Percentiles rank a stretch among this genome's conserved stretches.
phyloP scores from a whole-genome alignment of 495 filamentous ascomycete species.

The Trichoderma erinaceum region DNA sequence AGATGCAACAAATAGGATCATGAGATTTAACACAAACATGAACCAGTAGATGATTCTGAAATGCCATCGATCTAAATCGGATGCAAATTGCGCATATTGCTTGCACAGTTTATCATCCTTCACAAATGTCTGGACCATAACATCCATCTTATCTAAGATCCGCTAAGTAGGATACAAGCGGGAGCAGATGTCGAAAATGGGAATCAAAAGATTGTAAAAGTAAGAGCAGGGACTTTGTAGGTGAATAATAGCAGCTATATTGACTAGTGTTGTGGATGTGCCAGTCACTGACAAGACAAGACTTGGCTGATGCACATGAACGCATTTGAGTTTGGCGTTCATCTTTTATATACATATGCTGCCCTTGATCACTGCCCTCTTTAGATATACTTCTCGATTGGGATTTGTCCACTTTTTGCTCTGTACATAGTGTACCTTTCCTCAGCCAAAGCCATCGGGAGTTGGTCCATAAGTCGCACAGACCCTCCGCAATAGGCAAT shows the following conservation, averaged over 20 bases:
- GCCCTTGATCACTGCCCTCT: background rate
- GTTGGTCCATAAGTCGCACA: background rate
- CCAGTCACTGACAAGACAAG: background rate
- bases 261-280: background rate
- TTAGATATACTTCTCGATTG: background rate
- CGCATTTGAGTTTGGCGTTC: background rate
- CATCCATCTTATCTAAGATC: background rate
- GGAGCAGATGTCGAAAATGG: too few relatives aligned
- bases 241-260: background rate
- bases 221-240: too few relatives aligned
- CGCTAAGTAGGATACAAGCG: too few relatives aligned
- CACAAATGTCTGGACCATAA: background rate
- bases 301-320: background rate
- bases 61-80: slow-evolving; percentile 31
- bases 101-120: slow-evolving; percentile 26
- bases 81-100: slow-evolving; percentile 42
- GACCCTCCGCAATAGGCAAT: background rate
- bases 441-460: background rate
- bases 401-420: background rate
- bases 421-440: background rate
- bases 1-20: slow-evolving; percentile 34
- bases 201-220: background rate
- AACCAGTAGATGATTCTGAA: slow-evolving; percentile 44
- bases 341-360: background rate
- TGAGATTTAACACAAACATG: slow-evolving; percentile 35